These are phyloP conservation scores for Salisapilia sapeloensis DNA, from an alignment of 352 stramenopile species.

Conservation along the genomic window DNA sequence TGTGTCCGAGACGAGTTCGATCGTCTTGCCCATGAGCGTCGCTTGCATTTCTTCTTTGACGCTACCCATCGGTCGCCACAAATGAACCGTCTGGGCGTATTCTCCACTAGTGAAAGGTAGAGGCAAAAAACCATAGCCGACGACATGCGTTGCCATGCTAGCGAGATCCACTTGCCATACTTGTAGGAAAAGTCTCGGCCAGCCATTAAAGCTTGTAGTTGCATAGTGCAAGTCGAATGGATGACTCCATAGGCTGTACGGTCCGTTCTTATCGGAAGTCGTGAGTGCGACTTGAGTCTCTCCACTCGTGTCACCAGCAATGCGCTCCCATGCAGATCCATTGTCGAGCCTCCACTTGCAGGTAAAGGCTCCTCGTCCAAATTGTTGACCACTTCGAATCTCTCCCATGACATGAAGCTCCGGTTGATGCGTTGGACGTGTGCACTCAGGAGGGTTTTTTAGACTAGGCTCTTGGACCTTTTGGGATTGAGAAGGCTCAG, in stretches of 20 bases:
- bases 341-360: constrained; percentile 63
- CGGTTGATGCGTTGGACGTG: constrained; percentile 23
- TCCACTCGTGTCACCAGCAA: constrained; percentile 33
- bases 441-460: too few relatives aligned
- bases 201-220: constrained; percentile 32
- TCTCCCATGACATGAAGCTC: constrained; percentile 60
- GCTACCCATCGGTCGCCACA: constrained; percentile 46
- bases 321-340: constrained; percentile 29
- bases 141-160: constrained; percentile 21
- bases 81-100: constrained; percentile 17
- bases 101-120: constrained; percentile 34
- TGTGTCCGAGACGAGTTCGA: constrained; percentile 35
- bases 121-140: constrained; percentile 39
- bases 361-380: constrained; percentile 14
- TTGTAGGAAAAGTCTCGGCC: constrained; percentile 47
- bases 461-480: too few relatives aligned
- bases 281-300: constrained; percentile 33
- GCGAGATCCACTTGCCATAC: constrained; percentile 38
- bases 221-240: constrained; percentile 53
- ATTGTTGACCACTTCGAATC: constrained; percentile 33
- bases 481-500: too few relatives aligned
- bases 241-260: constrained; percentile 33
- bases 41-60: constrained; percentile 28
- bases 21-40: constrained; percentile 23
- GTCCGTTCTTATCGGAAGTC: constrained; percentile 4